Conservation (phyloP, 768 basidiomycete species). For the Collybia nuda region DNA sequence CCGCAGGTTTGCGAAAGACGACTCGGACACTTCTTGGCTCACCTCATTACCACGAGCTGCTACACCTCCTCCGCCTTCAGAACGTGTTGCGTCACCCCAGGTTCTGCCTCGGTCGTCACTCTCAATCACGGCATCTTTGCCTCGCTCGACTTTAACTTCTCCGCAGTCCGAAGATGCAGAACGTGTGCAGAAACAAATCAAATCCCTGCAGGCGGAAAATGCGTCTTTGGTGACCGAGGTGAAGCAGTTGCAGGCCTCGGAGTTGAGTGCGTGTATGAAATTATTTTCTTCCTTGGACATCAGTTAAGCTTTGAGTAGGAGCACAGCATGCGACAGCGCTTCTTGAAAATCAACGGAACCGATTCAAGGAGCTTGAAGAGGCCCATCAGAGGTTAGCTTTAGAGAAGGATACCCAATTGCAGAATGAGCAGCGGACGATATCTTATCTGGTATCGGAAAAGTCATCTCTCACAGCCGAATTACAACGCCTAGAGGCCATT, state of each 20-base stretch:
- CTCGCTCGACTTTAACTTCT: conserved; percentile 1
- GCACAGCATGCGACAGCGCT: conserved; percentile 28
- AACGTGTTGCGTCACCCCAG: conserved; percentile 12
- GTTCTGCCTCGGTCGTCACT: conserved; percentile 19
- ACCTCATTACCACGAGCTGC: conserved; percentile 51
- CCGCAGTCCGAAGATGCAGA: conserved; percentile 17
- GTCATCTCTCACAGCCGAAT: conserved; percentile 52
- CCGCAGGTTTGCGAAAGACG: conserved; percentile 42
- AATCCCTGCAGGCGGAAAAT: conserved; percentile 24
- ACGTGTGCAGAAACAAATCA: conserved; percentile 9
- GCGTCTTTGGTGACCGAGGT: conserved; percentile 24
- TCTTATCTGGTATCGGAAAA: conserved; percentile 77
- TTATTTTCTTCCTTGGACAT: not conserved
- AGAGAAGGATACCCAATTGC: conserved; percentile 33
- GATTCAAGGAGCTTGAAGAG: conserved; percentile 26
- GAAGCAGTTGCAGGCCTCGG: conserved; percentile 27
- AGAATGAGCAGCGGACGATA: conserved; percentile 73
- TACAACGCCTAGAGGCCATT: conserved; percentile 57
- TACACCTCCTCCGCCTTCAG: conserved; percentile 32
- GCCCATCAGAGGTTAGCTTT: conserved; percentile 26
- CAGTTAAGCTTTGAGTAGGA: conserved; percentile 18
- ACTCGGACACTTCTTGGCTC: conserved; percentile 58
- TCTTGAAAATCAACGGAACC: conserved; percentile 32
- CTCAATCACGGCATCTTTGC: conserved; percentile 14
- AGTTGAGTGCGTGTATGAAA: conserved; percentile 23